Percentiles rank a stretch among this genome's conserved stretches.
Conservation (phyloP, 2,329 filamentous ascomycete genomes). For the Alternaria solani region DNA sequence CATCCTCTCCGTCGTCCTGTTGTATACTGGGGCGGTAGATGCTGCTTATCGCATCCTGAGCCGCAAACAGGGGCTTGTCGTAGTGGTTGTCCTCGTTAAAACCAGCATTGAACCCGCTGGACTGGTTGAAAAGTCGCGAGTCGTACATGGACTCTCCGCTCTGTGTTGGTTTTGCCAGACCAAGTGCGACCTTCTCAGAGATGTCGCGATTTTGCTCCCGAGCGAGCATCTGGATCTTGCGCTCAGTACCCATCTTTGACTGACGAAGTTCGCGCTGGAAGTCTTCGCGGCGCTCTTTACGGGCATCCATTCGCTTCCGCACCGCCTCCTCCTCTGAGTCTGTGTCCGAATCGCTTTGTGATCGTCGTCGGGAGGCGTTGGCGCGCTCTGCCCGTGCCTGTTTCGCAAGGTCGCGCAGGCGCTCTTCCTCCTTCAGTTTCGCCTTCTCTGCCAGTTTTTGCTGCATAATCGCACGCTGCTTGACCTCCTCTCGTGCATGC, state of each 20-base stretch:
- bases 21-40: constrained; percentile 85
- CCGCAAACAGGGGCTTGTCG: constrained; percentile 95
- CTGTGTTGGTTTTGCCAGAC: constrained; percentile 92
- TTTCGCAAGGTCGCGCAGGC: constrained; percentile 84
- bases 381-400: constrained; percentile 85
- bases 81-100: constrained; percentile 98
- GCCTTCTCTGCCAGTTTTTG: constrained; percentile 96
- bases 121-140: constrained; percentile 92
- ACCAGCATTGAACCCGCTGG: constrained; percentile 85
- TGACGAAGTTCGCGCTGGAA: constrained; percentile 90
- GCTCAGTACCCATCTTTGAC: constrained; percentile 93
- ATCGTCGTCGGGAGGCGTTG: constrained; percentile 54
- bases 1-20: constrained; percentile 77
- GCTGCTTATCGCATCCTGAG: constrained; percentile 91
- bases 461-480: constrained; percentile 92
- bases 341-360: constrained; percentile 53
- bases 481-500: constrained; percentile 94
- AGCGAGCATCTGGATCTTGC: constrained; percentile 89
- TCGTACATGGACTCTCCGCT: constrained; percentile 96
- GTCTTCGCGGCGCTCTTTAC: constrained; percentile 80
- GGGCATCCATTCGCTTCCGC: constrained; percentile 77
- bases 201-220: constrained; percentile 97
- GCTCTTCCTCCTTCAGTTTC: constrained; percentile 91
- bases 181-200: constrained; percentile 93
- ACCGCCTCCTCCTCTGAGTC: constrained; percentile 72